Conservation (phyloP, 2,329 filamentous ascomycete species). For the Amauroascus niger region DNA sequence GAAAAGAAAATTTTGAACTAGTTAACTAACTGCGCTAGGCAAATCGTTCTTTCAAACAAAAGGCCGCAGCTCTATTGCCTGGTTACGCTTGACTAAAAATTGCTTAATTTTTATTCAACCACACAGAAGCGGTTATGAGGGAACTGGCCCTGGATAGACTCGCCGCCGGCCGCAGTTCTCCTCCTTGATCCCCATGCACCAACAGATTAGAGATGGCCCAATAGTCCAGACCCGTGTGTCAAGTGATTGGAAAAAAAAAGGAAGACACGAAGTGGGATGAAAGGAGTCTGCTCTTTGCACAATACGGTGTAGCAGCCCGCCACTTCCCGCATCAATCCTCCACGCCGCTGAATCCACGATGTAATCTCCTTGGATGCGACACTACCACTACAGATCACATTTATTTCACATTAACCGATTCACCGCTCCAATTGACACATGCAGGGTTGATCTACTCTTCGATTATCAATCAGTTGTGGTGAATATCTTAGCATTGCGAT, state of each 20-base stretch:
- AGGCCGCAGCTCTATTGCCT: slow-evolving; percentile 7
- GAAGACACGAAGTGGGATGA: slow-evolving; percentile 5
- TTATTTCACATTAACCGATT: neutral
- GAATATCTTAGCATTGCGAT: neutral
- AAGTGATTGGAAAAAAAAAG: slow-evolving; percentile 8
- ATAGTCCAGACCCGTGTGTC: neutral
- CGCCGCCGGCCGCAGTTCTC: neutral
- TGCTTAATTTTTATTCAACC: slow-evolving; percentile 6
- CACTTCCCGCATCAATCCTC: slow-evolving; percentile 5
- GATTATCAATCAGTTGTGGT: neutral
- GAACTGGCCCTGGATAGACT: neutral
- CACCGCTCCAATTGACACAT: slow-evolving; percentile 3
- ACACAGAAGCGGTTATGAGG: neutral
- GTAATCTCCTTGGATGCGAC: neutral
- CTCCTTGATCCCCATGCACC: neutral
- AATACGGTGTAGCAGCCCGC: neutral
- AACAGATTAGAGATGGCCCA: neutral
- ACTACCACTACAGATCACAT: neutral
- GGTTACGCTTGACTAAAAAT: neutral
- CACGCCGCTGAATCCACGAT: neutral
- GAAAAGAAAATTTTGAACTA: slow-evolving; percentile 3
- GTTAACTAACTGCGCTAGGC: neutral
- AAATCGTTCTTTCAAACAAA: slow-evolving; percentile 3
- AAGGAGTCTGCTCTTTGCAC: neutral
- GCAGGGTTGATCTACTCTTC: neutral